Evolutionary conservation across 2,329 filamentous ascomycete genomes (phyloP), one percentile per base, ranked within the genome.

Genomic region (Hirsutella rhossiliensis): DNA sequence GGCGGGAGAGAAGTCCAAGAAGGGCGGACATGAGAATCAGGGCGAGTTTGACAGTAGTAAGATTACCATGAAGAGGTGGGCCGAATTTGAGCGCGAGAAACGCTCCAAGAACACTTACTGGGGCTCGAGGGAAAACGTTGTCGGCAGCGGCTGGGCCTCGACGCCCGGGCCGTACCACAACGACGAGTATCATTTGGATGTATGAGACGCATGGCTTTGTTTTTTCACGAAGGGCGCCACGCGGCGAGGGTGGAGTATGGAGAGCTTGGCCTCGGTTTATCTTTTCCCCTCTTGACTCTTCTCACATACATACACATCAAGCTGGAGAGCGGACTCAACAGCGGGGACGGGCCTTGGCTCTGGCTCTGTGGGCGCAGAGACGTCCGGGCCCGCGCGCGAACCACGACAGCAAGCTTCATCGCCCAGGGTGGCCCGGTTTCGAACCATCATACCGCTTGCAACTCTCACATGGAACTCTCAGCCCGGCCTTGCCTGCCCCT

Each of bases 51-150:
- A 98, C 65, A 94, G 85, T 63, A 94, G 84, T 65, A 94, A 96
- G 77, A 98, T 98, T 61, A 96, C 90, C 32, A 98, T 98, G 92
- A 96, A 95, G 74, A 73, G 92, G 55, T 98, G 92, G 92, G 84
- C 82, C 50, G 92, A 98, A 65, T 98, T 97, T 60, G 92, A 98
- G 71, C 69, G 76, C 17, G 76, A 80, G 49, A 72, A 75, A 48
- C 67, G 76, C 29, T 59, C 63, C 42, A 67, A 65, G 51, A 66
- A 58, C 54, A 65, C 66, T 48, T 75, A 73, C 60, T 77, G 73
- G 70, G 69, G 66, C 27, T 64, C 61, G 12, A 66, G 66, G 46
- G 75, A 78, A 56, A 76, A 69, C 34, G 61, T 63, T 11, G 63
- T 63, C 38, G 62, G 63, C 19, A 63, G 62, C 37, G 64, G 59